These are phyloP conservation scores for Isabelozyma heimii DNA, from an alignment of 805 yeast genomes.

Conservation along the genomic window DNA sequence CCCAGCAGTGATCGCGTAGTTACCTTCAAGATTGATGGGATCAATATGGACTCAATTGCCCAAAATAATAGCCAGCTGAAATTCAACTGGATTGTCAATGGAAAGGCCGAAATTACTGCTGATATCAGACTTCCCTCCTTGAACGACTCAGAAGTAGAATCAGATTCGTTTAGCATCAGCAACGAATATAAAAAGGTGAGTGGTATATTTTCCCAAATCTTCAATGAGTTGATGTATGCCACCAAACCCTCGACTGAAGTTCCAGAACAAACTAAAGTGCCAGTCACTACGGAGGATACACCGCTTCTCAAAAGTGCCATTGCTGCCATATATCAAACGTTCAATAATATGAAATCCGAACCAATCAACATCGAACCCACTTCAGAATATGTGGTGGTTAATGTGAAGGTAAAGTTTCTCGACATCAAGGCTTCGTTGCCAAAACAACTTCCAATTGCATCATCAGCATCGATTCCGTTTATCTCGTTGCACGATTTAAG, in stretches of 20 bases:
- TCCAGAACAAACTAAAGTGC: neutral
- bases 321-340: conserved; percentile 41
- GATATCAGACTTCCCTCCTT: conserved; percentile 65
- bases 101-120: conserved; percentile 66
- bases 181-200: conserved; percentile 19
- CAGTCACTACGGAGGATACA: conserved; percentile 12
- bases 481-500: conserved; percentile 58
- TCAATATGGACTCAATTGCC: conserved; percentile 33
- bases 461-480: conserved; percentile 50
- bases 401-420: conserved; percentile 60
- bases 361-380: conserved; percentile 4
- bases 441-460: conserved; percentile 47
- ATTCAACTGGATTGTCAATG: conserved; percentile 71
- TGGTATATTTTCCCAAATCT: conserved; percentile 23
- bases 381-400: conserved; percentile 59
- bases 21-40: conserved; percentile 41
- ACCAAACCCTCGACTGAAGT: conserved; percentile 5
- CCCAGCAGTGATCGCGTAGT: conserved; percentile 25
- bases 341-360: conserved; percentile 13
- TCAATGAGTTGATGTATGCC: conserved; percentile 22
- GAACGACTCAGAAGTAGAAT: conserved; percentile 14
- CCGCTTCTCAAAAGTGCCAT: conserved; percentile 37
- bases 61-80: conserved; percentile 34
- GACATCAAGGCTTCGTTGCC: conserved; percentile 60
- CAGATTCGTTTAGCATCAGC: conserved; percentile 10